Evolutionary conservation across 805 yeast genomes (phyloP).

Genomic region (Saccharomycopsis sp.): DNA sequence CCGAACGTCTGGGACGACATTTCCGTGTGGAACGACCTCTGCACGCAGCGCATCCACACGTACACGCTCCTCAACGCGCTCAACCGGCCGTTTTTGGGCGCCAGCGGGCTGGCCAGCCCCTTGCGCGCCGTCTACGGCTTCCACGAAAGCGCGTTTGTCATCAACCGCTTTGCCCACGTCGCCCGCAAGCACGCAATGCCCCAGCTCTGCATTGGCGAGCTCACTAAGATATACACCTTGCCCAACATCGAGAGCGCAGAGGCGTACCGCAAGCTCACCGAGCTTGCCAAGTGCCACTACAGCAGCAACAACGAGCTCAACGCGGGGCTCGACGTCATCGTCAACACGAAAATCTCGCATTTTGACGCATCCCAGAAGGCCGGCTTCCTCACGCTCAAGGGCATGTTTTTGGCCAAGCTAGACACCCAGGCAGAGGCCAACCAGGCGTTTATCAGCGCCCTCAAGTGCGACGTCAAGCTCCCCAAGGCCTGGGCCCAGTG

Average conservation of each 20-base stretch:
- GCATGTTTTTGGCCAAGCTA: slow-evolving; percentile 91
- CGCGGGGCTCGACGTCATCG: slow-evolving; percentile 93
- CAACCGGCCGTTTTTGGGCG: slow-evolving; percentile 64
- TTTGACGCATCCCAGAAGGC: slow-evolving; percentile 98
- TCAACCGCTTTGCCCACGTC: slow-evolving; percentile 95
- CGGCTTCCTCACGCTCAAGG: slow-evolving; percentile 93
- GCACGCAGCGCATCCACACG: slow-evolving; percentile 98
- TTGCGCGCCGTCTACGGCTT: slow-evolving; percentile 95
- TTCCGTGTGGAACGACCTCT: slow-evolving; percentile 93
- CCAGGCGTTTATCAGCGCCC: slow-evolving; percentile 96
- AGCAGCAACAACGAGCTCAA: slow-evolving; percentile 84
- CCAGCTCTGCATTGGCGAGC: slow-evolving; percentile 88
- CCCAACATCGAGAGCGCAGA: slow-evolving; percentile 98
- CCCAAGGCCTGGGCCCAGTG: slow-evolving; percentile 99
- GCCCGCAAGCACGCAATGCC: slow-evolving; percentile 96
- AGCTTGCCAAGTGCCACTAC: slow-evolving; percentile 96
- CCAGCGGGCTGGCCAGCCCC: slow-evolving; percentile 50
- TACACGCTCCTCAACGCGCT: slow-evolving; percentile 92
- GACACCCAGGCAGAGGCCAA: slow-evolving; percentile 92
- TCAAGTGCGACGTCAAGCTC: slow-evolving; percentile 83
- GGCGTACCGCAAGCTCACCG: slow-evolving; percentile 89
- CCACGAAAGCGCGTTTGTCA: slow-evolving; percentile 99
- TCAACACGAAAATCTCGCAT: slow-evolving; percentile 91
- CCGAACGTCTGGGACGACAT: slow-evolving; percentile 98
- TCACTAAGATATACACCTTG: slow-evolving; percentile 86